Conservation (phyloP, 495 filamentous ascomycete genomes). For the Aspergillus heteromorphus region DNA sequence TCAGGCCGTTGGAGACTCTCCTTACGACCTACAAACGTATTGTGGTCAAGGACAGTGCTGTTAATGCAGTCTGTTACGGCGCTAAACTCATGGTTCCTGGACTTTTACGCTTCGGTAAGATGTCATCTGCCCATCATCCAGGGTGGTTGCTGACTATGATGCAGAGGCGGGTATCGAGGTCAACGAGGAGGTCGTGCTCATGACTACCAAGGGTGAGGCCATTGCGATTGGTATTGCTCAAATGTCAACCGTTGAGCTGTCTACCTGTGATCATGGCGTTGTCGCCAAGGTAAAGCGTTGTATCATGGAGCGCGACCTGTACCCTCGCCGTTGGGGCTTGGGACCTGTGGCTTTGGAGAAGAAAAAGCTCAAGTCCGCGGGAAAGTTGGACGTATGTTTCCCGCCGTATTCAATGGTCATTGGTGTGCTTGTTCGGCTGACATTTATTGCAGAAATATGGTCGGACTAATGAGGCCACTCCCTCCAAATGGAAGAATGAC, state of each 20-base stretch:
- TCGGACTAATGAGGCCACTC: conserved; percentile 83
- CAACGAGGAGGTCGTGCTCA: conserved; percentile 88
- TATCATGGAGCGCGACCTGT: conserved; percentile 98
- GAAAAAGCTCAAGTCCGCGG: conserved; percentile 98
- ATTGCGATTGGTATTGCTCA: conserved; percentile 92
- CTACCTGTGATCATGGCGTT: conserved; percentile 89
- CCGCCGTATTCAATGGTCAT: too few relatives aligned
- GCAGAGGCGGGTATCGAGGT: conserved; percentile 79
- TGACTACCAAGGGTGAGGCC: conserved; percentile 98
- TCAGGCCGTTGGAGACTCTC: conserved; percentile 83
- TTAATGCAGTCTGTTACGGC: conserved; percentile 96
- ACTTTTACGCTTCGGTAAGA: conserved; percentile 74
- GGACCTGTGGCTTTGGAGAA: conserved; percentile 88
- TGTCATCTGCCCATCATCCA: not conserved
- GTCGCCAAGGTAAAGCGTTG: conserved; percentile 97
- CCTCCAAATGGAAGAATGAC: conserved; percentile 78
- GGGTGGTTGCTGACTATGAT: conserved; percentile 20
- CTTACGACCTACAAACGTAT: conserved; percentile 90
- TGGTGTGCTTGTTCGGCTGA: conserved; percentile 9
- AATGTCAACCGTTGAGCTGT: conserved; percentile 91
- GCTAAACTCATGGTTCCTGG: conserved; percentile 98
- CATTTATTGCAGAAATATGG: conserved; percentile 67
- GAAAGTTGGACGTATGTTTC: conserved; percentile 77
- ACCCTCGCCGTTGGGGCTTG: conserved; percentile 91
- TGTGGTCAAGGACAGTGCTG: conserved; percentile 93